Percentiles rank a stretch among this genome's conserved stretches.
These are phyloP conservation scores for Pluteus cervinus DNA, from an alignment of 768 basidiomycete genomes.

Conservation along the genomic window DNA sequence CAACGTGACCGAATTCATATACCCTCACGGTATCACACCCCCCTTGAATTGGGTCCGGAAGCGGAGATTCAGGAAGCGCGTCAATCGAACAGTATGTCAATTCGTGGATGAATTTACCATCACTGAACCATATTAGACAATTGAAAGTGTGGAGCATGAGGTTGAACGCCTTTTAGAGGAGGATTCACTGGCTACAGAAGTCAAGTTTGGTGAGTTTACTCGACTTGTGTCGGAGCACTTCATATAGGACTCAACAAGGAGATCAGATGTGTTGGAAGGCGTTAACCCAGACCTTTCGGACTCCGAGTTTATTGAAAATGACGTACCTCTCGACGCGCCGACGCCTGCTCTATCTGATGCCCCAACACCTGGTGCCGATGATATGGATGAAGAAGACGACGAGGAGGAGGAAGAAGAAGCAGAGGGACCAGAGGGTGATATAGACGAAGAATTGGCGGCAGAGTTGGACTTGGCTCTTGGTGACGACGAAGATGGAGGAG, in stretches of 20 bases:
- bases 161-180: slow-evolving; percentile 83
- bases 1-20: slow-evolving; percentile 94
- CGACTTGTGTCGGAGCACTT: background rate
- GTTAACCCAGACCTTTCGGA: slow-evolving; percentile 89
- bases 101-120: background rate
- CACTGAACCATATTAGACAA: slow-evolving; percentile 48
- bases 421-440: slow-evolving; percentile 71
- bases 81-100: slow-evolving; percentile 65
- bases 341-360: slow-evolving; percentile 67
- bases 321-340: slow-evolving; percentile 59
- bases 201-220: slow-evolving; percentile 60
- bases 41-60: slow-evolving; percentile 88
- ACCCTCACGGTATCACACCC: slow-evolving; percentile 94
- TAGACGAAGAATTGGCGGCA: slow-evolving; percentile 84
- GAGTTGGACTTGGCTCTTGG: slow-evolving; percentile 84
- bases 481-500: slow-evolving; percentile 53
- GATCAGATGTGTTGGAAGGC: slow-evolving; percentile 84
- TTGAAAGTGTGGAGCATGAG: slow-evolving; percentile 91
- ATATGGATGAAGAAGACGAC: slow-evolving; percentile 50
- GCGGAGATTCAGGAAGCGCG: slow-evolving; percentile 85
- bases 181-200: slow-evolving; percentile 68
- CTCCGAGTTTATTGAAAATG: slow-evolving; percentile 77
- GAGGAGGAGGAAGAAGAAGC: slow-evolving; percentile 56
- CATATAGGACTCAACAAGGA: background rate
- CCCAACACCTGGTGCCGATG: slow-evolving; percentile 54